phyloP scores from a whole-genome alignment of 768 basidiomycete species.

The Aureoboletus auriporus region DNA sequence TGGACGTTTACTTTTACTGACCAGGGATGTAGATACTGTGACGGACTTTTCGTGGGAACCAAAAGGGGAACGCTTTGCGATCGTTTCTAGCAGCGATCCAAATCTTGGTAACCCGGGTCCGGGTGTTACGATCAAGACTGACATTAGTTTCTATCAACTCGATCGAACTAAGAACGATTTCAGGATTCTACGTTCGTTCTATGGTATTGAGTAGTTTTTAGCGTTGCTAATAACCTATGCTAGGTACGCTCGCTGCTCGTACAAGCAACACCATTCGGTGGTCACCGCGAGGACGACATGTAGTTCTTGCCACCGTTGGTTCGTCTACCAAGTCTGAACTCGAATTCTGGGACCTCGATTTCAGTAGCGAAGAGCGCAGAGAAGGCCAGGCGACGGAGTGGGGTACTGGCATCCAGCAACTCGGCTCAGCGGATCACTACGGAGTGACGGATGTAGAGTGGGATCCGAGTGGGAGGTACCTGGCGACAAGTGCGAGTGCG shows the following conservation, averaged over 20 bases:
- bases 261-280: constrained; percentile 94
- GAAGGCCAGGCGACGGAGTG: constrained; percentile 59
- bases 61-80: constrained; percentile 93
- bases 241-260: constrained; percentile 74
- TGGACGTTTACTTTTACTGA: constrained; percentile 5
- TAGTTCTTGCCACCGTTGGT: constrained; percentile 93
- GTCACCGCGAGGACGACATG: constrained; percentile 95
- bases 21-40: constrained; percentile 65
- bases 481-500: constrained; percentile 89
- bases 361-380: constrained; percentile 57
- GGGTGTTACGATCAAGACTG: constrained; percentile 93
- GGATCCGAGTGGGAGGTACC: constrained; percentile 94
- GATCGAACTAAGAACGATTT: constrained; percentile 94
- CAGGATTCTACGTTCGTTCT: constrained; percentile 69
- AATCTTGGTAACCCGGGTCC: constrained; percentile 88
- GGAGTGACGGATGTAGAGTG: constrained; percentile 97
- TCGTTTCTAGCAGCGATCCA: constrained; percentile 91
- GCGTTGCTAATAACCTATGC: constrained; percentile 7
- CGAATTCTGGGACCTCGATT: constrained; percentile 99
- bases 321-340: constrained; percentile 94
- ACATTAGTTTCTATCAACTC: constrained; percentile 93
- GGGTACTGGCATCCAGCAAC: constrained; percentile 80
- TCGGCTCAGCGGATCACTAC: constrained; percentile 90
- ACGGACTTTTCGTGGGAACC: constrained; percentile 99
- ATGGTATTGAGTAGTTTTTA: not conserved